These are phyloP conservation scores for Penicillium soppii DNA, from an alignment of 495 filamentous ascomycete species.

Conservation along the genomic window DNA sequence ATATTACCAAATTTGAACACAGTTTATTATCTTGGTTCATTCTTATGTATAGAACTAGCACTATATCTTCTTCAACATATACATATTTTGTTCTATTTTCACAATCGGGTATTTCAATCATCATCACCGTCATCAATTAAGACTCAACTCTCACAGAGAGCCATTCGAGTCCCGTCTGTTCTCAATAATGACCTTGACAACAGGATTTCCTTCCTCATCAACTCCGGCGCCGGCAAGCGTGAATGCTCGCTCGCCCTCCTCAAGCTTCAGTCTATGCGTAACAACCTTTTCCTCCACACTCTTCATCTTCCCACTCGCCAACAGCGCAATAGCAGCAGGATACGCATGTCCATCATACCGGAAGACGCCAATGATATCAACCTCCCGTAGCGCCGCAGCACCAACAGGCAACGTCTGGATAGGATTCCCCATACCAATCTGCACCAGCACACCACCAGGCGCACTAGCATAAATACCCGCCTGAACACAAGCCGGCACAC, in stretches of 20 bases:
- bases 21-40: background rate
- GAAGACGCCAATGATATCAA: conserved; percentile 91
- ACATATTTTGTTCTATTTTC: conserved; percentile 9
- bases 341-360: conserved; percentile 83
- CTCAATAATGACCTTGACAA: conserved; percentile 83
- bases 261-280: conserved; percentile 72
- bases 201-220: conserved; percentile 74
- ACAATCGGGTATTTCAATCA: conserved; percentile 24
- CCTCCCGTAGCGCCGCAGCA: conserved; percentile 80
- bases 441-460: conserved; percentile 77
- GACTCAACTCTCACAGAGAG: conserved; percentile 5
- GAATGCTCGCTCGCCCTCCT: conserved; percentile 70
- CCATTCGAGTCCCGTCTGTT: conserved; percentile 14
- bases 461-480: conserved; percentile 79
- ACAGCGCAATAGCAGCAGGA: conserved; percentile 71
- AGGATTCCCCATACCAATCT: conserved; percentile 93
- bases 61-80: background rate
- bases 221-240: conserved; percentile 74
- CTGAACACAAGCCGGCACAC: conserved; percentile 82
- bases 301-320: conserved; percentile 59
- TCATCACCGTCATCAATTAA: conserved; percentile 6
- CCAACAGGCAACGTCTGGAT: conserved; percentile 84
- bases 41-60: background rate
- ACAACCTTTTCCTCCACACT: conserved; percentile 59
- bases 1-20: background rate